Base-by-base conservation (phyloP, 306 rosid genomes). In the Cyamopsis tetragonoloba region DNA sequence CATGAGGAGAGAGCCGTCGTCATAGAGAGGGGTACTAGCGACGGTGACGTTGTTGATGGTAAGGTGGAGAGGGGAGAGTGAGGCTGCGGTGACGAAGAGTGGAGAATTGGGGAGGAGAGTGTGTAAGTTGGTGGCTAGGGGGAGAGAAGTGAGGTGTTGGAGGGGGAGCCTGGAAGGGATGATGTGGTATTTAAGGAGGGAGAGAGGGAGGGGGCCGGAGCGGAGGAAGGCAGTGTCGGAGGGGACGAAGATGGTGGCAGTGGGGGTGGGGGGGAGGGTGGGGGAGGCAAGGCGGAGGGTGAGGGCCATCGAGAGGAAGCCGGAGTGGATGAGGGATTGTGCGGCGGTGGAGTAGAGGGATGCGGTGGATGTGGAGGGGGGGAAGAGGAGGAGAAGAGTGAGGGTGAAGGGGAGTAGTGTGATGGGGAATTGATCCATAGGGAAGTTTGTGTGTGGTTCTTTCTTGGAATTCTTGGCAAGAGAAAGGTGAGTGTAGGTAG, bases 211-310 rank as follows among this genome's bases (percentile, higher is more conserved):
- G 2, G 72, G 72, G 39, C 84, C 84, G 0, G 26, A 46, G 53
- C 44, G 71, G 43, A 53, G 9, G 77, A 82, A 82, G 43, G 82
- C 68, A 35, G 30, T 3, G 77, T 72, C 77, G 22, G 61, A 18
- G n/a, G 84, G 82, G 30, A 77, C 75, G 54, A 82, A 82, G 14
- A 82, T 47, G 77, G 81, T 82, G 74, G 84, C 72, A 19, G 72
- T 27, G n/a, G 79, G 67, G 3, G 70, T 10, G 42, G 56, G 5
- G 9, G 57, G 20, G 43, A 75, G 38, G 48, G 71, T 3, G 7
- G 50, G 11, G 27, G 79, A 44, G 42, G 61, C 77, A 3, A 82
- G 73, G 51, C 57, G 67, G 24, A 82, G 81, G 26, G 81, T 79
- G 27, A 79, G 81, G 2, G 81, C 38, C 81, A 78, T 79, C 23